Conservation (phyloP, 306 rosid species). For the Vigna trinervia region DNA sequence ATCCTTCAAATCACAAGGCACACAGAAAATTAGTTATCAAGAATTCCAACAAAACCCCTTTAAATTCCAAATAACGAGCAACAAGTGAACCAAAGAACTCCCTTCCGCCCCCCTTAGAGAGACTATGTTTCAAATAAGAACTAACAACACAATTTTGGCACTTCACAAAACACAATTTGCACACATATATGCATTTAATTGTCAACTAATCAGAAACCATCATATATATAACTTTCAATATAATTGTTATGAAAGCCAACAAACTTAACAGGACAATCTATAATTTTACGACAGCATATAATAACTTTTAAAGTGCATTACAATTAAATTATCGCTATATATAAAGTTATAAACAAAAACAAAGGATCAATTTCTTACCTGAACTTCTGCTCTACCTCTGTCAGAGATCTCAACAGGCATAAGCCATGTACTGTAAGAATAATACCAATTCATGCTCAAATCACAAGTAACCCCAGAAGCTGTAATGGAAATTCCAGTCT, state of each 20-base stretch:
- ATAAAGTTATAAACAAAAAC: not conserved
- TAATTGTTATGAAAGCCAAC: not conserved
- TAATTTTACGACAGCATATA: not conserved
- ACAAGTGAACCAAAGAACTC: slow-evolving; percentile 33
- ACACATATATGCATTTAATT: not conserved
- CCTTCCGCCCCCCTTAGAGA: not conserved
- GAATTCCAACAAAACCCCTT: slow-evolving; percentile 26
- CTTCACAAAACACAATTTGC: not conserved
- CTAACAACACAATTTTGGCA: slow-evolving; percentile 22
- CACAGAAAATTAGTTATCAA: slow-evolving; percentile 12
- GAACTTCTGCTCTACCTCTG: slow-evolving; percentile 71
- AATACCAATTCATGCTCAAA: slow-evolving; percentile 83
- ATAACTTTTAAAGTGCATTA: not conserved
- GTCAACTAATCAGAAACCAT: not conserved
- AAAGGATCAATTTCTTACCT: slow-evolving; percentile 54
- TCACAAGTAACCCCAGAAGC: slow-evolving; percentile 77
- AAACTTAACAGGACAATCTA: not conserved
- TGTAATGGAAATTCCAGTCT: slow-evolving; percentile 61
- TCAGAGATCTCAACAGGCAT: slow-evolving; percentile 72
- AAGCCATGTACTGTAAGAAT: slow-evolving; percentile 76
- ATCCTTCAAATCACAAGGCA: slow-evolving; percentile 26
- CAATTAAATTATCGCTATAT: not conserved
- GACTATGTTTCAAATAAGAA: not conserved
- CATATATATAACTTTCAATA: not conserved
- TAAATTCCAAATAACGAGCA: slow-evolving; percentile 18